Base-by-base conservation (phyloP, 441 rosid species). In the Codiaeum variegatum region DNA sequence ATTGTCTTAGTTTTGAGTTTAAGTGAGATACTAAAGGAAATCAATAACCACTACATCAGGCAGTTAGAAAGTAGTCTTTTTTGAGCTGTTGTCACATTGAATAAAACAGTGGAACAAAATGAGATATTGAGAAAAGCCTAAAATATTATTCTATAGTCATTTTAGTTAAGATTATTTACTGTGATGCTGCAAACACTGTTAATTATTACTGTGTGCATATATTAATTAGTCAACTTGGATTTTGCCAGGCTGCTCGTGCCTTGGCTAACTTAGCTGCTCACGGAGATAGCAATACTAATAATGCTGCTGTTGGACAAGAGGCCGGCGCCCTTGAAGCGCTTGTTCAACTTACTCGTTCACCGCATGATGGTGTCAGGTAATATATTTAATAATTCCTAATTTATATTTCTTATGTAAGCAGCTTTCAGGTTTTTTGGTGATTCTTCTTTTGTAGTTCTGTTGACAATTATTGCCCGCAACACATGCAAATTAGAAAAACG, bases 251-350 rank as follows among this genome's bases (percentile, higher is more conserved):
- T 87, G 98, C 99, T 75, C 98, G 98, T 46, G 98, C 97, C 32
- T 85, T 94, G 77, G 98, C 98, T 76, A 94, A 94, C 76, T 82
- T 92, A 83, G 99, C 99, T 84, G 98, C 99, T 84, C 99, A 94
- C 81, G 97, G 99, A 77, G 99, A 91, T 79, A 94, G 94, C 81
- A 94, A 94, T 72, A 87, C 83, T 60, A 92, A 92, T 67, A 92
- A 94, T 84, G 89, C 98, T 77, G 97, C 96, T 21, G 96, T 94
- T 78, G 99, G 99, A 75, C 91, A 88, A 85, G 99, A 94, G 81
- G 86, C 84, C 69, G 98, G 98, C 74, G 98, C 98, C 71, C 89
- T 94, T 24, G 97, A 94, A 85, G 97, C 98, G 55, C 91, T 94
- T 70, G 96, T 94, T 75, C 94, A 90, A 77, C 94, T 92, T 56